phyloP scores from a whole-genome alignment of 129 eudicot genomes.

The Lactuca sativa region DNA sequence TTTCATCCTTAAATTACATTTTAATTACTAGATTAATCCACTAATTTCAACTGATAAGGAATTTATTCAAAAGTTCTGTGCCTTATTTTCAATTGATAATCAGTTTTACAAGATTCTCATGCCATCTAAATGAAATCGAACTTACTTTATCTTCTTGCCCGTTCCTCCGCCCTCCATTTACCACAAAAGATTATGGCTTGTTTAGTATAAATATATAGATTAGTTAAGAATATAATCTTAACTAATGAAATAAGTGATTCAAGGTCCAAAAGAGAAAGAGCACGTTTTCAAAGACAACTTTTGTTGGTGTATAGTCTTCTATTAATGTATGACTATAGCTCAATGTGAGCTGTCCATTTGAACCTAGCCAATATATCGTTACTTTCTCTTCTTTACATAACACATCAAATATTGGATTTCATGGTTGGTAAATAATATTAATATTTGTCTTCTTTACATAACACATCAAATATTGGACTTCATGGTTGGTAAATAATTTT shows the following conservation, averaged over 20 bases:
- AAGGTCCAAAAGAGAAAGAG: constrained; percentile 15
- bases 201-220: background rate
- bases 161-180: too few species aligned
- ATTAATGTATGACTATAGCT: constrained; percentile 8
- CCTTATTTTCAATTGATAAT: constrained; percentile 23
- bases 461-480: background rate
- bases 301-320: constrained; percentile 4
- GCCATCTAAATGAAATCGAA: background rate
- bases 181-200: too few species aligned
- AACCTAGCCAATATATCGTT: constrained; percentile 7
- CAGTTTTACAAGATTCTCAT: constrained; percentile 25
- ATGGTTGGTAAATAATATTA: background rate
- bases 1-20: background rate
- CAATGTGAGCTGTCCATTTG: constrained; percentile 9
- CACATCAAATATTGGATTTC: constrained; percentile 14
- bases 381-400: constrained; percentile 22
- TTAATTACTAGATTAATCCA: constrained; percentile 3
- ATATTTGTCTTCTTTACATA: background rate
- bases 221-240: background rate
- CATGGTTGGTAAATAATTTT: background rate
- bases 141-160: background rate
- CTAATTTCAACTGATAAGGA: constrained; percentile 9
- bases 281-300: constrained; percentile 22
- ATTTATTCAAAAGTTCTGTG: constrained; percentile 8
- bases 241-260: background rate